Percentiles rank a stretch among this genome's conserved stretches.
phyloP scores from a whole-genome alignment of 2,329 filamentous ascomycete genomes.

The Colletotrichum liriopes region DNA sequence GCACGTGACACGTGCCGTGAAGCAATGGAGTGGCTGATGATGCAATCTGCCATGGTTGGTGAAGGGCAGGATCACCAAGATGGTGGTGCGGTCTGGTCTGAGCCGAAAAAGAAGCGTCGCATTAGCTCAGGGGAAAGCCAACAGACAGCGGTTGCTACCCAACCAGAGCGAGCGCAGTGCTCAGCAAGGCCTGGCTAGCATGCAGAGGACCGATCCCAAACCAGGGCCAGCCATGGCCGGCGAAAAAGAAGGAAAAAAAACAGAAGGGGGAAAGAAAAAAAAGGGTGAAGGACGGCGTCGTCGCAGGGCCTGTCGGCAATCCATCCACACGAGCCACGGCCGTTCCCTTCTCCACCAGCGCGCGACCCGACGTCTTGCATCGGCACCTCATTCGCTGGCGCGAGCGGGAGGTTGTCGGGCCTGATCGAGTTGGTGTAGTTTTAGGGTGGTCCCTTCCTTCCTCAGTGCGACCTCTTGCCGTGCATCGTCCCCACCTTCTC shows the following conservation, averaged over 20 bases:
- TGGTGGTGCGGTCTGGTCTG: not conserved
- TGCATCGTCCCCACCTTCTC: not conserved
- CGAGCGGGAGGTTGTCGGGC: not conserved
- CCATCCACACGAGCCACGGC: not conserved
- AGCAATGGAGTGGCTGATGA: not conserved
- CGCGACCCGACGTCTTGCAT: conserved; percentile 14
- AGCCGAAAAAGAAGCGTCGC: not conserved
- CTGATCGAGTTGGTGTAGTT: not conserved
- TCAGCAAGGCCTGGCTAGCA: not conserved
- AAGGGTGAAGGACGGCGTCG: not conserved
- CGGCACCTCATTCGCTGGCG: conserved; percentile 23
- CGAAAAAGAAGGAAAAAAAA: not conserved
- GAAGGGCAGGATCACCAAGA: not conserved
- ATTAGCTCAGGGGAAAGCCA: conserved; percentile 11
- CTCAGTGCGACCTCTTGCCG: not conserved
- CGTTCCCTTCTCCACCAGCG: conserved; percentile 16
- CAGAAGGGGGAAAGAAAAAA: not conserved
- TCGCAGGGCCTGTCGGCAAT: not conserved
- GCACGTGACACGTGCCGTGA: not conserved
- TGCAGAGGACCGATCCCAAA: not conserved
- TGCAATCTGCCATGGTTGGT: not conserved
- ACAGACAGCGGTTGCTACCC: conserved; percentile 15
- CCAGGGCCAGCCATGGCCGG: not conserved
- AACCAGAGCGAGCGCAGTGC: conserved; percentile 4
- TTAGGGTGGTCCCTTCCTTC: not conserved